These are phyloP conservation scores for Ascobolus immersus DNA, from an alignment of 495 filamentous ascomycete genomes.

Conservation along the genomic window DNA sequence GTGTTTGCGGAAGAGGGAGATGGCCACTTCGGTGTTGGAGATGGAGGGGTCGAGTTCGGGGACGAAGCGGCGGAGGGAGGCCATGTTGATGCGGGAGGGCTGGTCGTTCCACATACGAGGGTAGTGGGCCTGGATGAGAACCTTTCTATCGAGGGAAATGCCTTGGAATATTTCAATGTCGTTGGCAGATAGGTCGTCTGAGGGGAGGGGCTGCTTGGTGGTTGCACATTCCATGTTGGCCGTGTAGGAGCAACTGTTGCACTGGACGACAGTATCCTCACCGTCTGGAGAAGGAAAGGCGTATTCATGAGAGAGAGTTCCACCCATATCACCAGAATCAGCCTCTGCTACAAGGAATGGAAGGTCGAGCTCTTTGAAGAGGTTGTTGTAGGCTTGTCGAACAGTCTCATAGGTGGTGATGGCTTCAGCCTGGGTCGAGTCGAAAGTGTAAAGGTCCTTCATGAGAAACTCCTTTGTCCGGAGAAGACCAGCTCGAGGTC, in stretches of 20 bases:
- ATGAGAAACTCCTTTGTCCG: constrained; percentile 86
- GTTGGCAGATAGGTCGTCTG: background rate
- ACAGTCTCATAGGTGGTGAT: constrained; percentile 54
- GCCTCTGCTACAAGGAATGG: constrained; percentile 61
- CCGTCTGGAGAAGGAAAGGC: constrained; percentile 59
- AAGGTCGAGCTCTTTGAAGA: constrained; percentile 65
- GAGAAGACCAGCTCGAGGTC: constrained; percentile 68
- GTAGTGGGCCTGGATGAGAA: constrained; percentile 10
- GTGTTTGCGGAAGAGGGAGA: constrained; percentile 43
- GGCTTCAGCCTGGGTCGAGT: constrained; percentile 36
- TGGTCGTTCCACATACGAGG: constrained; percentile 2
- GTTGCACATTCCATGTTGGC: constrained; percentile 64
- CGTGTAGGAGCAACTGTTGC: constrained; percentile 43
- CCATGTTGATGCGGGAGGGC: background rate
- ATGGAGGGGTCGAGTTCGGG: constrained; percentile 1
- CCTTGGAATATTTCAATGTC: constrained; percentile 10
- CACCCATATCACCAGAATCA: constrained; percentile 88
- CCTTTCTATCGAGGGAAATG: constrained; percentile 10
- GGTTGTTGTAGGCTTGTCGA: constrained; percentile 35
- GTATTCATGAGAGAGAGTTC: constrained; percentile 79
- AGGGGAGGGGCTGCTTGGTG: constrained; percentile 5
- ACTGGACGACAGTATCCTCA: constrained; percentile 64
- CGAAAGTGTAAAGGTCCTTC: constrained; percentile 98
- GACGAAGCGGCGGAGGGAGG: background rate
- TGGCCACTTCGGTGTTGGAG: constrained; percentile 30